Percentiles rank a stretch among this genome's conserved stretches.
These are phyloP conservation scores for Obelidium mucronatum DNA, from an alignment of 192 early-diverging fungal species.

Conservation along the genomic window DNA sequence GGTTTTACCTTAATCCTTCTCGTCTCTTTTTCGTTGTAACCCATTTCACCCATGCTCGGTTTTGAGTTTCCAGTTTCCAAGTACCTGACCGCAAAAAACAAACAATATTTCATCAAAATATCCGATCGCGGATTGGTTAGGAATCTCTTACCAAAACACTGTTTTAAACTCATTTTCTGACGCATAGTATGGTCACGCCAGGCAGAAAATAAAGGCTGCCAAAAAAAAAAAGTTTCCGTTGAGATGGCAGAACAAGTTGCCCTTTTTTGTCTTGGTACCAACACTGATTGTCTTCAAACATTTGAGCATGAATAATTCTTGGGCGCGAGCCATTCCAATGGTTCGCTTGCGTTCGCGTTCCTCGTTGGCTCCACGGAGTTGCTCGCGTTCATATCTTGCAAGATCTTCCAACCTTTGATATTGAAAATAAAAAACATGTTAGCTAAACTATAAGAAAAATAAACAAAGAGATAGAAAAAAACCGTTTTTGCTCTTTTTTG, in stretches of 20 bases:
- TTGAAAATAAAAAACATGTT: neutral
- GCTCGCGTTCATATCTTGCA: conserved; percentile 16
- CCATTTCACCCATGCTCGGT: conserved; percentile 19
- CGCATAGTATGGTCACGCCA: conserved; percentile 6
- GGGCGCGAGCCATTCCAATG: neutral
- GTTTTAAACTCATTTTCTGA: conserved; percentile 10
- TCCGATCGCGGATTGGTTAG: neutral
- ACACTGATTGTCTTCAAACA: conserved; percentile 11
- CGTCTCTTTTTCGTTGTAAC: neutral
- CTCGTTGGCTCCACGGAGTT: neutral
- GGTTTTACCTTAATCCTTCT: conserved; percentile 12
- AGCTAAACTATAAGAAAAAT: neutral
- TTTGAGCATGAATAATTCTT: conserved; percentile 22
- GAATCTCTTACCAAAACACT: conserved; percentile 1
- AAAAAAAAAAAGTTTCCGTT: neutral
- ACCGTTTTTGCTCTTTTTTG: neutral
- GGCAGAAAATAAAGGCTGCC: conserved; percentile 26
- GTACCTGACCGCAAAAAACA: neutral
- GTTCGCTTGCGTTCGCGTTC: conserved; percentile 18
- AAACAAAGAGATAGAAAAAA: neutral
- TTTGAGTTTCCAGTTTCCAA: conserved; percentile 8
- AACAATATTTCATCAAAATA: too few species aligned
- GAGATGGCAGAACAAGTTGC: neutral
- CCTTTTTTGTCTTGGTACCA: too few species aligned
- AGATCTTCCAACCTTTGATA: neutral